Percentiles rank a stretch among this genome's conserved stretches.
These are phyloP conservation scores for Gardenia jasminoides DNA, from an alignment of 257 asterid genomes.

Conservation along the genomic window DNA sequence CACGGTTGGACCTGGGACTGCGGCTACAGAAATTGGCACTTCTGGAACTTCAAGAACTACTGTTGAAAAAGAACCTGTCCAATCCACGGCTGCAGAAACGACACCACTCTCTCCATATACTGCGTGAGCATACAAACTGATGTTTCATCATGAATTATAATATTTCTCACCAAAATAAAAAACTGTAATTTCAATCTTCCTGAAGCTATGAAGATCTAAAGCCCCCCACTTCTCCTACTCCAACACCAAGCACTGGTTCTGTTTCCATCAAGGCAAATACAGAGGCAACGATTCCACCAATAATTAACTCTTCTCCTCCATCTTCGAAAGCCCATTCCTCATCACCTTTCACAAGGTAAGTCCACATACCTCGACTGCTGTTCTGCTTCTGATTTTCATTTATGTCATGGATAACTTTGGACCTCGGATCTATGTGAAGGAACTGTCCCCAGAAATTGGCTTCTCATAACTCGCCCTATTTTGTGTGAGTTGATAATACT, in stretches of 20 bases:
- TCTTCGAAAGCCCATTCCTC: slow-evolving; percentile 32
- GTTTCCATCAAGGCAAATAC: slow-evolving; percentile 15
- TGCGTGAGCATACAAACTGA: slow-evolving; percentile 48
- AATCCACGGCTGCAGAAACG: slow-evolving; percentile 34
- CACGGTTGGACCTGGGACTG: slow-evolving; percentile 31
- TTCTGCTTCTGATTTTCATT: no score
- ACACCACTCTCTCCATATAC: slow-evolving; percentile 62
- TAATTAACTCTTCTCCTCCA: slow-evolving; percentile 26
- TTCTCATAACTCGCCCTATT: neutral
- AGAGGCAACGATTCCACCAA: slow-evolving; percentile 20
- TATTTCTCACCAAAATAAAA: slow-evolving; percentile 3
- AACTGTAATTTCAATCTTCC: neutral
- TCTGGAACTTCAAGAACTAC: slow-evolving; percentile 24
- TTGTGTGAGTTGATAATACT: neutral
- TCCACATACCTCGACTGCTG: neutral
- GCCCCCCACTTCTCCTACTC: slow-evolving; percentile 72
- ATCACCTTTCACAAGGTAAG: slow-evolving; percentile 58
- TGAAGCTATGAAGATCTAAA: slow-evolving; percentile 60
- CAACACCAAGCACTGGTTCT: slow-evolving; percentile 52
- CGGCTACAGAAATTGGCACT: slow-evolving; percentile 26
- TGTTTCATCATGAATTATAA: neutral
- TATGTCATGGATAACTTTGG: no score
- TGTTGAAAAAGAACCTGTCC: slow-evolving; percentile 35
- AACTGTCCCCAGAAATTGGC: no score
- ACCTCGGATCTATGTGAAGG: no score